Conservation (phyloP, 2,329 filamentous ascomycete species). For the Penicillium sp. region DNA sequence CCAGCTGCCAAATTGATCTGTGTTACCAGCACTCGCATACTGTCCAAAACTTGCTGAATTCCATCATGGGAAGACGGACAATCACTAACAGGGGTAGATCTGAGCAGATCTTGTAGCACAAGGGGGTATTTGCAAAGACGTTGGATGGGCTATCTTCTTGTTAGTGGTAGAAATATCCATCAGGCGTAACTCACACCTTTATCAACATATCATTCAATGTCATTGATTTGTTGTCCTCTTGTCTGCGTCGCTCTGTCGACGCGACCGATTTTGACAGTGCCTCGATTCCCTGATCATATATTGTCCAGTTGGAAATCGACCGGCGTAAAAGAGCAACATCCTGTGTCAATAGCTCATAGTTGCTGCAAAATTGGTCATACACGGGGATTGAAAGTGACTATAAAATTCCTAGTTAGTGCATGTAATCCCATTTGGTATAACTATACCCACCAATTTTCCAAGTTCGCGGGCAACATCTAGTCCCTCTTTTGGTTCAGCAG, state of each 20-base stretch:
- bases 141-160: constrained; percentile 73
- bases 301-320: constrained; percentile 70
- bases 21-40: constrained; percentile 70
- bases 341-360: constrained; percentile 81
- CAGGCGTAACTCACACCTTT: constrained; percentile 59
- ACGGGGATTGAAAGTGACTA: constrained; percentile 79
- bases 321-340: constrained; percentile 70
- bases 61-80: constrained; percentile 80
- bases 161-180: constrained; percentile 17
- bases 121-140: constrained; percentile 88
- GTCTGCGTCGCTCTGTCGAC: constrained; percentile 64
- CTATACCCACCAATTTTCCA: constrained; percentile 48
- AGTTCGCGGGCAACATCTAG: constrained; percentile 56
- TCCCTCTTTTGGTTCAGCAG: constrained; percentile 55
- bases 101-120: constrained; percentile 78
- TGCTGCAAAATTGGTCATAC: constrained; percentile 89
- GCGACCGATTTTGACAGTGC: constrained; percentile 72
- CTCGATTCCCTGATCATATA: constrained; percentile 83
- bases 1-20: constrained; percentile 85
- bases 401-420: constrained; percentile 49
- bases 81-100: constrained; percentile 78
- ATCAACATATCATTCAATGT: constrained; percentile 84
- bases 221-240: constrained; percentile 70
- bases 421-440: not conserved
- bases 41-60: constrained; percentile 69